Conservation (phyloP, 2,329 filamentous ascomycete species). For the Trichocomaceae sp. region DNA sequence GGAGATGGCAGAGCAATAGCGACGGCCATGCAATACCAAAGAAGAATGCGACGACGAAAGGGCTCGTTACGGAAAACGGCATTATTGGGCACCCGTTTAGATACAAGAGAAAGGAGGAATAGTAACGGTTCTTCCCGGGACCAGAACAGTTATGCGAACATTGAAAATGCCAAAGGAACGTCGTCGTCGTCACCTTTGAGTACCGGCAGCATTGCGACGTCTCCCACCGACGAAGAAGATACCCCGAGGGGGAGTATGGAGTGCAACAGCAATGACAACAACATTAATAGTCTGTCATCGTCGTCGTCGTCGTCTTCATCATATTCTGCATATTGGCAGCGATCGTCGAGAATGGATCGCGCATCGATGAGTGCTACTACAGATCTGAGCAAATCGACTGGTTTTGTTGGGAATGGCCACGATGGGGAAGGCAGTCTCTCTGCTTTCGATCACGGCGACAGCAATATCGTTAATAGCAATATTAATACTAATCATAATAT, state of each 20-base stretch:
- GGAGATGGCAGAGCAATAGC: conserved; percentile 47
- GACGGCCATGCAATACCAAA: conserved; percentile 44
- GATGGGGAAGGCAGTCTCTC: conserved; percentile 69
- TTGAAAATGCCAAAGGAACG: conserved; percentile 1
- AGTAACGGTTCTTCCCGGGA: conserved; percentile 6
- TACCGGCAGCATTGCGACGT: neutral
- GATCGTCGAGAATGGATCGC: conserved; percentile 7
- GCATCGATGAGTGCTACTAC: conserved; percentile 4
- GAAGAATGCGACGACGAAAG: conserved; percentile 61
- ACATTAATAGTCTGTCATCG: neutral
- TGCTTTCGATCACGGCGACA: conserved; percentile 33
- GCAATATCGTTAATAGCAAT: conserved; percentile 14
- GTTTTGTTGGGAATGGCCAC: conserved; percentile 60
- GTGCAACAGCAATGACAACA: conserved; percentile 16
- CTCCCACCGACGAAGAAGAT: neutral
- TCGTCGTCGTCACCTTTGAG: conserved; percentile 8
- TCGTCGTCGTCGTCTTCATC: neutral
- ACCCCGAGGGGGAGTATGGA: conserved; percentile 11
- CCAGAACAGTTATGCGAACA: neutral
- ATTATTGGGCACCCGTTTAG: conserved; percentile 56
- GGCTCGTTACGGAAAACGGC: conserved; percentile 85
- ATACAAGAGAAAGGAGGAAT: conserved; percentile 27
- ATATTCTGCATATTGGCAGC: conserved; percentile 8
- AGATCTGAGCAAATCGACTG: conserved; percentile 34
- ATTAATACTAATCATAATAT: conserved; percentile 17